Conservation (phyloP, 2,329 filamentous ascomycete genomes). For the Pseudogymnoascus sp. region DNA sequence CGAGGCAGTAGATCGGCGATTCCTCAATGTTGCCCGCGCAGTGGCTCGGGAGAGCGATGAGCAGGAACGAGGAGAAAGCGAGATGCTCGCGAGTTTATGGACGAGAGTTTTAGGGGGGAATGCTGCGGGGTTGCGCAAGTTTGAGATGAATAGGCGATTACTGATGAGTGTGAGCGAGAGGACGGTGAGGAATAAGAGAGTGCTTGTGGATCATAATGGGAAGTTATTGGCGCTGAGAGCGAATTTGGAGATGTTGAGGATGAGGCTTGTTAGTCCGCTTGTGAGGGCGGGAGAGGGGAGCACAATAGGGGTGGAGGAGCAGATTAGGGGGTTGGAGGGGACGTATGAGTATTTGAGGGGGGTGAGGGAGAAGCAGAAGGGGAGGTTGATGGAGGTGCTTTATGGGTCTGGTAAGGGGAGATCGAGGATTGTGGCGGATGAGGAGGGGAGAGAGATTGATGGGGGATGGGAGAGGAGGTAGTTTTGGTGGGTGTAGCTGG, state of each 20-base stretch:
- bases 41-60: constrained; percentile 75
- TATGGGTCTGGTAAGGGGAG: constrained; percentile 41
- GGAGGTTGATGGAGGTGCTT: constrained; percentile 70
- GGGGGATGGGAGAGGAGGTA: not conserved
- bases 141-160: constrained; percentile 78
- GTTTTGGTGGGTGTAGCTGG: not conserved
- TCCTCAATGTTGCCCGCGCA: constrained; percentile 76
- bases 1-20: constrained; percentile 82
- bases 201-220: constrained; percentile 79
- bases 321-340: constrained; percentile 73
- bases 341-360: constrained; percentile 70
- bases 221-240: constrained; percentile 76
- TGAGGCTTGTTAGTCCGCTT: constrained; percentile 76
- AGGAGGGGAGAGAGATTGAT: constrained; percentile 9
- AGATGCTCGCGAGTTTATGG: constrained; percentile 80
- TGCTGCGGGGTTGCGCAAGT: constrained; percentile 70
- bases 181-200: constrained; percentile 78
- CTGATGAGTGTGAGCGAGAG: constrained; percentile 70
- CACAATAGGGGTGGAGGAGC: constrained; percentile 69
- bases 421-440: not conserved
- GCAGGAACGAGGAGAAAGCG: constrained; percentile 72
- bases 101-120: constrained; percentile 72
- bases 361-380: constrained; percentile 71
- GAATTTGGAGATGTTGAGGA: constrained; percentile 73
- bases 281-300: constrained; percentile 61